Evolutionary conservation across 768 basidiomycete species (phyloP).

Genomic region (Boletus patriciae): DNA sequence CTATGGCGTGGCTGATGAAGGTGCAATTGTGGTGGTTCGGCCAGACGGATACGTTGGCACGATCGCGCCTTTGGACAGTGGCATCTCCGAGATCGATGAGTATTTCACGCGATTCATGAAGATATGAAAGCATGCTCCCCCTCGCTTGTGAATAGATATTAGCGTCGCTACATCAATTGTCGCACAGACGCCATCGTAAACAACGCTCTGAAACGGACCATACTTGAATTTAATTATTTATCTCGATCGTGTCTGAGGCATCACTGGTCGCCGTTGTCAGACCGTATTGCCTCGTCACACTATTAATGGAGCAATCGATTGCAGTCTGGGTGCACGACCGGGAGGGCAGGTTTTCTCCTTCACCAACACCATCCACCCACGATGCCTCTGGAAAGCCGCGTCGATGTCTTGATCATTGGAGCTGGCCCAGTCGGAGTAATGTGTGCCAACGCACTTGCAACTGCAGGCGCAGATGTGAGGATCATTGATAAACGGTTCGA

Average conservation of each 20-base stretch:
- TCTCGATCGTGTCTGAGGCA: no score
- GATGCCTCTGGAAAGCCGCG: conserved; percentile 29
- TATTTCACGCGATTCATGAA: conserved; percentile 52
- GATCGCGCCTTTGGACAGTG: conserved; percentile 49
- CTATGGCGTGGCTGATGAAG: conserved; percentile 43
- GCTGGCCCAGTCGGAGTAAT: conserved; percentile 62
- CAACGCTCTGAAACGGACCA: no score
- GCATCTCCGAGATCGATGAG: conserved; percentile 34
- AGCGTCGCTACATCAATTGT: no score
- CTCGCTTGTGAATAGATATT: no score
- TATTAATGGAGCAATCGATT: no score
- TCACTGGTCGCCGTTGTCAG: no score
- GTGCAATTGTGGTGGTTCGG: conserved; percentile 32
- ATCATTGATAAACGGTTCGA: conserved; percentile 48
- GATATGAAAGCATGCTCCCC: not conserved
- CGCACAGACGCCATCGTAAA: no score
- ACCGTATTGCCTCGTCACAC: no score
- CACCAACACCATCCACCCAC: not conserved
- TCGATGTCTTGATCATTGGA: conserved; percentile 50
- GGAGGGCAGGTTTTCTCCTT: no score
- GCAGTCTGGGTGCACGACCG: no score
- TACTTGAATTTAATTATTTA: no score
- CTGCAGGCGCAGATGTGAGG: conserved; percentile 43
- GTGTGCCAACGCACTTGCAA: conserved; percentile 57
- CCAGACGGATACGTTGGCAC: conserved; percentile 58